Evolutionary conservation across 148 eudicot species (phyloP), one percentile per base, ranked within the genome.

Genomic region (Drosera capensis): DNA sequence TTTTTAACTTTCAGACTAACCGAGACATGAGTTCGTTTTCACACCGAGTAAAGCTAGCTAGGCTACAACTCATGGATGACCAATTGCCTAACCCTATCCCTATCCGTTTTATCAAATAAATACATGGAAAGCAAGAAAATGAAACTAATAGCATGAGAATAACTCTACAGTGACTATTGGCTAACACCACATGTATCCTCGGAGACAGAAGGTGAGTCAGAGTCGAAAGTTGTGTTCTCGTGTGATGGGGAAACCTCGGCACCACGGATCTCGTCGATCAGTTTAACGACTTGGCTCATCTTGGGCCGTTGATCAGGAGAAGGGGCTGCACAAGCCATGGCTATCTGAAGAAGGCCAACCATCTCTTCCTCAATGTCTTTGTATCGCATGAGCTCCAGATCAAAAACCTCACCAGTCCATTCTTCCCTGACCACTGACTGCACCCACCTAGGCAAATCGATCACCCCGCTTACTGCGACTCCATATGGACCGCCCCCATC

Each of bases 331-430:
- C 97, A 90, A 12, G 94, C 71, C 80, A 90, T 75, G 14, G 79
- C 97, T 5, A 90, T 68, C 68, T 90, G 93, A 51, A 90, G 52
- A 46, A 90, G 52, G 23, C 82, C 94, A 46, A 80, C 97, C 97
- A 90, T 80, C 49, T 90, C 95, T 48, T 90, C 97, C 50, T 90
- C 95, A 2, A 83, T 90, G 49, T 84, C 87, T 67, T 69, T 84
- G 54, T 90, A 83, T 63, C 95, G 75, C 97, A 88, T 88, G 23
- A 88, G 72, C 78, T 88, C 97, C 46, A 84, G 54, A 59, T 88
- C 97, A 3, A 88, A 88, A 16, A 88, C 95, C 72, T 88, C 97
- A 1, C 95, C 93, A 2, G 97, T 88, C 97, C 97, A 88, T 55
- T 88, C 97, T 55, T 88, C 97, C 58, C 94, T 71, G 50, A 88